Evolutionary conservation across 2,329 filamentous ascomycete species (phyloP).

Genomic region (Xylaria sp.): DNA sequence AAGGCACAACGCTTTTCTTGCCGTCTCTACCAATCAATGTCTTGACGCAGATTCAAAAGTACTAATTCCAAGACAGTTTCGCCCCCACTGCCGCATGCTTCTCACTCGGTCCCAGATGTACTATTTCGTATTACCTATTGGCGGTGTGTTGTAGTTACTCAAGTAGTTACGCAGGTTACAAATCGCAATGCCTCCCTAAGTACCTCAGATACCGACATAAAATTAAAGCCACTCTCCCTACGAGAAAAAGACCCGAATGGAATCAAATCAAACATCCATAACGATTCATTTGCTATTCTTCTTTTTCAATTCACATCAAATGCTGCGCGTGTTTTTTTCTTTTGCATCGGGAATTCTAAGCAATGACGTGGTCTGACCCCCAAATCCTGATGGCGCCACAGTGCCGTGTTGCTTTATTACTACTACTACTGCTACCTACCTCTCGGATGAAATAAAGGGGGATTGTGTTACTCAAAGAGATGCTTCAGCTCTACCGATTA

Average conservation of each 20-base stretch:
- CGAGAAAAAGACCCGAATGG: too few relatives aligned
- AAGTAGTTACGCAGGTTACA: too few relatives aligned
- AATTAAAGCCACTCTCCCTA: too few relatives aligned
- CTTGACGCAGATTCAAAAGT: not conserved
- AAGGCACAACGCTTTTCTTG: not conserved
- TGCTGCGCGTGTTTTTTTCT: not conserved
- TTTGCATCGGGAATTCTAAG: not conserved
- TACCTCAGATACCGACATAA: too few relatives aligned
- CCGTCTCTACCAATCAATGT: not conserved
- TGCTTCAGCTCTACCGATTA: too few relatives aligned
- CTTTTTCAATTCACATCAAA: not conserved
- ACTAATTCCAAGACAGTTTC: too few relatives aligned
- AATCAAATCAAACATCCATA: too few relatives aligned
- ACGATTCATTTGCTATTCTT: not conserved
- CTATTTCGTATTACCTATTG: too few relatives aligned
- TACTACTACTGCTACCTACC: not conserved
- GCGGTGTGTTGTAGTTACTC: too few relatives aligned
- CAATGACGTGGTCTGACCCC: not conserved
- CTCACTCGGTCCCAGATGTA: too few relatives aligned
- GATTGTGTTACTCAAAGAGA: not conserved
- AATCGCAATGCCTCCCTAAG: too few relatives aligned
- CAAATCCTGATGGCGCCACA: not conserved
- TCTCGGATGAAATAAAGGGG: constrained; percentile 3
- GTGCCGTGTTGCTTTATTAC: not conserved
- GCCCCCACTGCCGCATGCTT: too few relatives aligned